A percentile compares a stretch with the other conserved stretches of the same genome.
Conservation (phyloP, 139 green algal species). For the Eudorina sp. region DNA sequence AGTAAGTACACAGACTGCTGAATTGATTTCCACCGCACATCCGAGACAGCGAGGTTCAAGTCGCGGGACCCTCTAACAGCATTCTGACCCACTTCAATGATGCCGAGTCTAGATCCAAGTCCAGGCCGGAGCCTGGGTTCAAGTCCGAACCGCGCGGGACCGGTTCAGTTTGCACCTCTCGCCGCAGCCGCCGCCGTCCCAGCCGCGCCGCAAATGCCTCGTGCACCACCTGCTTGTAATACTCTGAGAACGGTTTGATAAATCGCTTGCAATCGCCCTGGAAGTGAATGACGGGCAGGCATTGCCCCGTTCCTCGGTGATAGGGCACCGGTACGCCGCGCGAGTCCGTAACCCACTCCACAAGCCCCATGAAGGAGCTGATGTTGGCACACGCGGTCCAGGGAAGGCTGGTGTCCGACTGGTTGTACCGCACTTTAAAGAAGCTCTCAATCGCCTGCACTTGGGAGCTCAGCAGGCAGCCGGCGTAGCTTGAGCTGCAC, state of each 20-base stretch:
- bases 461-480: neutral
- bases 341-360: neutral
- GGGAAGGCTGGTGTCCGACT: neutral
- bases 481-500: neutral
- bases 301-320: neutral
- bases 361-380: neutral
- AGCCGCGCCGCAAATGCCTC: neutral
- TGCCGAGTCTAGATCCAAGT: no score
- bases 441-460: slow-evolving; percentile 14
- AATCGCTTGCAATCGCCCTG: neutral
- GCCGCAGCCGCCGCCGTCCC: no score
- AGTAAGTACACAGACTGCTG: no score
- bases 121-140: no score
- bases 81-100: no score
- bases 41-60: no score
- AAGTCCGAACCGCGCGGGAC: no score
- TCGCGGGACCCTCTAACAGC: no score
- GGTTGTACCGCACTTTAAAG: neutral
- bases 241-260: neutral
- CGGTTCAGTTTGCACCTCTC: no score
- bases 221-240: neutral
- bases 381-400: neutral
- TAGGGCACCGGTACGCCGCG: neutral
- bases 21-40: no score
- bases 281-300: neutral